Conservation (phyloP, 306 rosid genomes). For the Adenanthera pavonina region DNA sequence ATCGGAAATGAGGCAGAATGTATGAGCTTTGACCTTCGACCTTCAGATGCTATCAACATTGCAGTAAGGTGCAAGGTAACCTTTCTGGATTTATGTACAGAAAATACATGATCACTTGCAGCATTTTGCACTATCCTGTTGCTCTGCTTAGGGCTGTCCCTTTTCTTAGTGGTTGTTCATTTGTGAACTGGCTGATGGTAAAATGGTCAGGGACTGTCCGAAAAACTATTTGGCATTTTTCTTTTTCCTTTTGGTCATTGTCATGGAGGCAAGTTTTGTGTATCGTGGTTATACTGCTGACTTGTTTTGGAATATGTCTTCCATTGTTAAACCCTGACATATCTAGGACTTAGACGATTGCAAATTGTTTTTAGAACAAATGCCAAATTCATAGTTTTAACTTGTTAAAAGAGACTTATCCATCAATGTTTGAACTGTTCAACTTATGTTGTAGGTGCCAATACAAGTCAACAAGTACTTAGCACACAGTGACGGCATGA, state of each 20-base stretch:
- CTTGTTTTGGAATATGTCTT: slow-evolving; percentile 1
- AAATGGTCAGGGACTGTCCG: background rate
- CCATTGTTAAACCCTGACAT: background rate
- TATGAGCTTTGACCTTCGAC: slow-evolving; percentile 92
- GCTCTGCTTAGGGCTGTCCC: slow-evolving; percentile 10
- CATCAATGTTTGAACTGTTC: slow-evolving; percentile 1
- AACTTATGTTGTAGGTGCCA: slow-evolving; percentile 66
- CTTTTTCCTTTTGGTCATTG: background rate
- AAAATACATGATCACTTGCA: slow-evolving; percentile 27
- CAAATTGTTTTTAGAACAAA: background rate
- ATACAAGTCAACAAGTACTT: slow-evolving; percentile 93
- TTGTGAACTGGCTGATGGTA: slow-evolving; percentile 11
- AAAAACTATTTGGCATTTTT: background rate
- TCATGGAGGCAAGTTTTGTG: slow-evolving; percentile 12
- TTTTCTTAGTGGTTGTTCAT: background rate
- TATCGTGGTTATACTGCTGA: slow-evolving; percentile 19
- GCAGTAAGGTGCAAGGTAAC: slow-evolving; percentile 97
- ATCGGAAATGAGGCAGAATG: slow-evolving; percentile 72
- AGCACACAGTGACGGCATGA: slow-evolving; percentile 95
- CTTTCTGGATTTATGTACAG: background rate
- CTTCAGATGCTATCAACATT: slow-evolving; percentile 98
- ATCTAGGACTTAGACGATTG: background rate
- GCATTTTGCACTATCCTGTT: slow-evolving; percentile 12
- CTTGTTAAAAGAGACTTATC: background rate
- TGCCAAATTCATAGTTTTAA: slow-evolving; percentile 1